These are phyloP conservation scores for Smithsoniella earleae DNA, from an alignment of 163 green algal genomes.

Conservation along the genomic window DNA sequence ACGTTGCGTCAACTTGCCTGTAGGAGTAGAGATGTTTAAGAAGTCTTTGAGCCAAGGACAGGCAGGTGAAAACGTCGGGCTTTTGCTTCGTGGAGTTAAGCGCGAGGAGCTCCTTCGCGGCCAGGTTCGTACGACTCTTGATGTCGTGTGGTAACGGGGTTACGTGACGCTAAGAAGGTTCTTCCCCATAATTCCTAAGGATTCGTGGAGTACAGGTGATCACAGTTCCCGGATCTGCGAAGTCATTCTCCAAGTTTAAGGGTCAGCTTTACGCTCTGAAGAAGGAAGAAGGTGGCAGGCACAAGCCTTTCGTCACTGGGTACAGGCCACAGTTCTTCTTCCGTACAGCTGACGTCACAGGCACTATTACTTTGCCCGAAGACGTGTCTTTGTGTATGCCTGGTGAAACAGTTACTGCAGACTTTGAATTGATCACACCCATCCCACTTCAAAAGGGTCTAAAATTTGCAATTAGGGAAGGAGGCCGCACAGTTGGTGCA, in stretches of 20 bases:
- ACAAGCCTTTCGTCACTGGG: conserved; percentile 98
- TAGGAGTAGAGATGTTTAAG: conserved; percentile 57
- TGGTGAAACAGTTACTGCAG: conserved; percentile 85
- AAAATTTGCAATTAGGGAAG: conserved; percentile 93
- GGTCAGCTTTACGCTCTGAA: conserved; percentile 88
- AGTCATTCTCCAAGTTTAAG: conserved; percentile 53
- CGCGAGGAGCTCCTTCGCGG: conserved; percentile 83
- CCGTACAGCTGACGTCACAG: conserved; percentile 93
- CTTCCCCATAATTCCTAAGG: no score
- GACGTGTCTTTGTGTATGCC: conserved; percentile 95
- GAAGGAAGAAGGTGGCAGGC: conserved; percentile 97
- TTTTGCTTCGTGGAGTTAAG: conserved; percentile 94
- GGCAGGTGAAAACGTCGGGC: conserved; percentile 94
- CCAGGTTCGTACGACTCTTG: conserved; percentile 60
- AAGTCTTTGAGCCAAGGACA: conserved; percentile 63
- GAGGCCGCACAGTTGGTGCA: conserved; percentile 87
- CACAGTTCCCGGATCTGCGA: conserved; percentile 47
- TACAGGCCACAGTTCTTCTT: conserved; percentile 99
- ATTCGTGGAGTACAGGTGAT: conserved; percentile 38
- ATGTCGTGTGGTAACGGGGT: conserved; percentile 63
- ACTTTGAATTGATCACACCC: conserved; percentile 77
- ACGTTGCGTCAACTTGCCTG: no score
- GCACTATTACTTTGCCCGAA: conserved; percentile 63
- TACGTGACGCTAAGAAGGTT: no score
- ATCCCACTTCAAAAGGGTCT: conserved; percentile 80